These are phyloP conservation scores for Exophiala sideris DNA, from an alignment of 2,329 filamentous ascomycete species.

Conservation along the genomic window DNA sequence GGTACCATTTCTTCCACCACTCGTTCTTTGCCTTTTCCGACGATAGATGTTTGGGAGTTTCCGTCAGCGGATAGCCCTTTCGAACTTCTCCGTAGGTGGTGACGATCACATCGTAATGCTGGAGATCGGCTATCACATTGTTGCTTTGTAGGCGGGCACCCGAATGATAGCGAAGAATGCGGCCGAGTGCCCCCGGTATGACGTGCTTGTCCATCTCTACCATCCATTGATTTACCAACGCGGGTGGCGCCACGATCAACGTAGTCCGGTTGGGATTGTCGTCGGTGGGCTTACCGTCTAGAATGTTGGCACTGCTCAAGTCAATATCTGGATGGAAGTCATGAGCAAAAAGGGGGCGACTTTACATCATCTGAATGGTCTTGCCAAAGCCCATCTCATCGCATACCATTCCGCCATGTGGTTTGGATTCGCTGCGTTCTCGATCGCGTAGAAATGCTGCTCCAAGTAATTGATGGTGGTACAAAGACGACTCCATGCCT, in stretches of 20 bases:
- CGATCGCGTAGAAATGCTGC: constrained; percentile 25
- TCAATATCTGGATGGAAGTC: constrained; percentile 3
- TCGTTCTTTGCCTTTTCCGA: constrained; percentile 24
- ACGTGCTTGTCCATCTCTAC: constrained; percentile 35
- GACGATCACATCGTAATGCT: constrained; percentile 32
- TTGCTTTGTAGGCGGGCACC: constrained; percentile 22
- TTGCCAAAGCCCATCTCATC: constrained; percentile 45
- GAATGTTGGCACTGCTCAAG: constrained; percentile 34
- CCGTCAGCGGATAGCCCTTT: constrained; percentile 33
- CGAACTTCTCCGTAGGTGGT: constrained; percentile 39
- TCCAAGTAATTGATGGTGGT: constrained; percentile 35
- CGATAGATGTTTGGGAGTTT: constrained; percentile 21
- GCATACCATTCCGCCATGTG: constrained; percentile 38
- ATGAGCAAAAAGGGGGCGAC: constrained; percentile 1
- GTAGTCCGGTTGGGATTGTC: constrained; percentile 32
- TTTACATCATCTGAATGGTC: constrained; percentile 38
- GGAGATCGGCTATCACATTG: constrained; percentile 25
- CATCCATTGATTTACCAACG: constrained; percentile 36
- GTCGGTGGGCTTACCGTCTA: constrained; percentile 32
- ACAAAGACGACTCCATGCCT: constrained; percentile 35
- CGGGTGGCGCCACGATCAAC: constrained; percentile 37
- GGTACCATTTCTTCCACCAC: constrained; percentile 30
- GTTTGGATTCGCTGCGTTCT: constrained; percentile 21
- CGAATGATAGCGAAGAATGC: constrained; percentile 30
- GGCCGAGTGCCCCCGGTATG: constrained; percentile 25